A percentile compares a stretch with the other conserved stretches of the same genome.
Evolutionary conservation across 192 early-diverging fungal genomes (phyloP).

Genomic region (Pilaira anomala): DNA sequence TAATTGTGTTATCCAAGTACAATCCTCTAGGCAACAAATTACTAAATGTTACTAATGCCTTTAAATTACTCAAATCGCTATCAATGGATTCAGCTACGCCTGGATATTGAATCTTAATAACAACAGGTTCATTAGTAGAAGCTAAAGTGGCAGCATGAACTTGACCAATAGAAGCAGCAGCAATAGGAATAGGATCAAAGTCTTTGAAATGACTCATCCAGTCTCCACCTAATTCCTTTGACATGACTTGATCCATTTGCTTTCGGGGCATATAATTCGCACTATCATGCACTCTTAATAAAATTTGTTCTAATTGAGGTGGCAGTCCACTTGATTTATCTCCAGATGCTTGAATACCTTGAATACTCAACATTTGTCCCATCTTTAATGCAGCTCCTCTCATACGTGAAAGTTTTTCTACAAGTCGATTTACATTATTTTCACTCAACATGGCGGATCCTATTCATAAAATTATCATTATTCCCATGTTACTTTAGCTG

Average conservation of each 20-base stretch:
- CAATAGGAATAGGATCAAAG: slow-evolving; percentile 84
- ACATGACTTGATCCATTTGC: slow-evolving; percentile 77
- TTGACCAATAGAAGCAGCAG: slow-evolving; percentile 89
- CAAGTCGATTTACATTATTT: slow-evolving; percentile 83
- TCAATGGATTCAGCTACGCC: slow-evolving; percentile 88
- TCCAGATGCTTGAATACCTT: slow-evolving; percentile 54
- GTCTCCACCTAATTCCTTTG: slow-evolving; percentile 60
- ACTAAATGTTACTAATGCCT: slow-evolving; percentile 73
- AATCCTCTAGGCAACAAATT: slow-evolving; percentile 88
- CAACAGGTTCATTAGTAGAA: slow-evolving; percentile 52
- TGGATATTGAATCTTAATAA: slow-evolving; percentile 97
- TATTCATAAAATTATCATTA: slow-evolving; percentile 18
- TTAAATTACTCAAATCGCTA: slow-evolving; percentile 81
- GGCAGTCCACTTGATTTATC: slow-evolving; percentile 61
- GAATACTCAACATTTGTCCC: slow-evolving; percentile 97
- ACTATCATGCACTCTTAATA: slow-evolving; percentile 86
- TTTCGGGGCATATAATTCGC: slow-evolving; percentile 94
- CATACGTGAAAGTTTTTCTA: slow-evolving; percentile 84
- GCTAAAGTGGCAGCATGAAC: slow-evolving; percentile 65
- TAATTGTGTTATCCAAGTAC: slow-evolving; percentile 95
- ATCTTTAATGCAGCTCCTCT: slow-evolving; percentile 96
- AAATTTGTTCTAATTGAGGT: slow-evolving; percentile 72
- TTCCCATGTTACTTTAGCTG: slow-evolving; percentile 11
- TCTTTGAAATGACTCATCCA: slow-evolving; percentile 67
- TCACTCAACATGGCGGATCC: slow-evolving; percentile 65